Conservation (phyloP, 1,284 basidiomycete genomes). For the Caloboletus firmus region DNA sequence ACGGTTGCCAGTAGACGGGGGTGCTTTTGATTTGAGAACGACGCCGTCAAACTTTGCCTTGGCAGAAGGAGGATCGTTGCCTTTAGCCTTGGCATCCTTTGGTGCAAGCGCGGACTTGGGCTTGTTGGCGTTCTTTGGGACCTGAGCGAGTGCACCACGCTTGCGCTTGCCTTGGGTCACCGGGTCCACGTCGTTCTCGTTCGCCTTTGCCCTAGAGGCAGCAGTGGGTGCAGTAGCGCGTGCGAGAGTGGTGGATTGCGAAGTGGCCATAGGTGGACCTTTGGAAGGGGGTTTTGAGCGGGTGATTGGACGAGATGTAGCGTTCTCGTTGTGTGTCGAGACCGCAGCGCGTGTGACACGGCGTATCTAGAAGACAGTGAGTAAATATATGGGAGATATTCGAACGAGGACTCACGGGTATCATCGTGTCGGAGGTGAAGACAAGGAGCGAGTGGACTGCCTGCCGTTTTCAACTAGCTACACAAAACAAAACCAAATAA, state of each 20-base stretch:
- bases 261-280: conserved; percentile 38
- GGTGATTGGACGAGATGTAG: conserved; percentile 53
- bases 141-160: conserved; percentile 71
- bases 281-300: conserved; percentile 57
- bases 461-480: conserved; percentile 37
- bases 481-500: conserved; percentile 37
- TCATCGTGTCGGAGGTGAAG: conserved; percentile 31
- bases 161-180: conserved; percentile 63
- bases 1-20: conserved; percentile 35
- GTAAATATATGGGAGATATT: rapidly evolving
- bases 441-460: conserved; percentile 19
- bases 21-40: conserved; percentile 47
- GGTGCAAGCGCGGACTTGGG: conserved; percentile 38
- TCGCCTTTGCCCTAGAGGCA: conserved; percentile 51
- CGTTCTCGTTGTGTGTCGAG: conserved; percentile 61
- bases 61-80: conserved; percentile 39
- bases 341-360: conserved; percentile 58
- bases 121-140: conserved; percentile 53
- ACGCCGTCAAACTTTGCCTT: conserved; percentile 55
- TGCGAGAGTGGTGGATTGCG: conserved; percentile 42
- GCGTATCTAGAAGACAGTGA: conserved; percentile 45
- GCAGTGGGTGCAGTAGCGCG: conserved; percentile 48
- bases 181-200: conserved; percentile 43
- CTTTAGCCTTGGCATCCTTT: conserved; percentile 44
- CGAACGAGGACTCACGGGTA: conserved; percentile 28